Percentiles rank a stretch among this genome's conserved stretches.
These are phyloP conservation scores for Colletotrichum orbiculare DNA, from an alignment of 2,329 filamentous ascomycete species.

Conservation along the genomic window DNA sequence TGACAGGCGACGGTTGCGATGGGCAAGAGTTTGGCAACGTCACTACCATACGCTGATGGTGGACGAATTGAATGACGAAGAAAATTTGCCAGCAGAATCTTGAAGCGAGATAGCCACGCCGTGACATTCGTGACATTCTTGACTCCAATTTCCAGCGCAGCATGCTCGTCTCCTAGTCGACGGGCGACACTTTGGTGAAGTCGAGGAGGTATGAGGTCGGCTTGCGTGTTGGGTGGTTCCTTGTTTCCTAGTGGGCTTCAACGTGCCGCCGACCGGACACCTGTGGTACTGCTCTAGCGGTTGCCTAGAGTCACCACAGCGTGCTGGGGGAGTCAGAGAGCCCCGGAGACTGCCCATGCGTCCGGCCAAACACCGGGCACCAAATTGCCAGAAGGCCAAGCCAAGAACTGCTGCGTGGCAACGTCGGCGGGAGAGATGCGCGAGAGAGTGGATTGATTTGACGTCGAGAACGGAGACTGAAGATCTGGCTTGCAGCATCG, in stretches of 20 bases:
- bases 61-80: constrained; percentile 2
- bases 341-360: constrained; percentile 24
- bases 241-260: constrained; percentile 35
- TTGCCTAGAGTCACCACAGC: constrained; percentile 27
- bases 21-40: neutral
- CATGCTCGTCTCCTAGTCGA: constrained; percentile 20
- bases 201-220: constrained; percentile 21
- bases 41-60: neutral
- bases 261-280: constrained; percentile 20
- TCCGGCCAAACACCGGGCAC: constrained; percentile 8
- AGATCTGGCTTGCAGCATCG: constrained; percentile 19
- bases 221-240: constrained; percentile 35
- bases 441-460: constrained; percentile 20
- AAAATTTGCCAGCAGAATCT: neutral
- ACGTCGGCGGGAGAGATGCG: constrained; percentile 17
- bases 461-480: constrained; percentile 27
- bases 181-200: constrained; percentile 9
- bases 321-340: constrained; percentile 26
- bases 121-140: neutral
- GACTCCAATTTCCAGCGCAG: neutral
- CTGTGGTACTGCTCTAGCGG: constrained; percentile 13
- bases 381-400: constrained; percentile 3
- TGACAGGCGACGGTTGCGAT: neutral
- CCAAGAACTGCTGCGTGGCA: constrained; percentile 14
- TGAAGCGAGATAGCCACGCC: neutral